phyloP scores from a whole-genome alignment of 2,329 filamentous ascomycete genomes.

The Stagonosporopsis tanaceti region DNA sequence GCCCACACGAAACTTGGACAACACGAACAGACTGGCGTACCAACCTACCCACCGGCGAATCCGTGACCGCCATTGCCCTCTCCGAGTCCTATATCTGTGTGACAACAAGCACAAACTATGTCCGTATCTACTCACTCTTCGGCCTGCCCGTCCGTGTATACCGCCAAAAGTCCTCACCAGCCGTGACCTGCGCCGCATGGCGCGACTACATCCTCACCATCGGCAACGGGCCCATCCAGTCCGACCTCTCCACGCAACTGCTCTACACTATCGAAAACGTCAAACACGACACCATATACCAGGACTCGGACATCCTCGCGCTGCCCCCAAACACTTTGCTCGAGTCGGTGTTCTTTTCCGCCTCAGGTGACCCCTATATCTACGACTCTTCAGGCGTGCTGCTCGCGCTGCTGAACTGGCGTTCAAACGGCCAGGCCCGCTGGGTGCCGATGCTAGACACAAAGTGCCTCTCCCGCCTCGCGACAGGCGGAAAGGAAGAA shows the following conservation, averaged over 20 bases:
- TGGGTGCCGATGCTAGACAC: conserved; percentile 97
- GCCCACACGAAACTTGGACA: conserved; percentile 97
- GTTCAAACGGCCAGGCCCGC: conserved; percentile 79
- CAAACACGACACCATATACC: conserved; percentile 90
- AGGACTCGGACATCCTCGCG: conserved; percentile 91
- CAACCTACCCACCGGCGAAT: conserved; percentile 84
- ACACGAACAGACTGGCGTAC: conserved; percentile 89
- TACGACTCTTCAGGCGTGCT: conserved; percentile 93
- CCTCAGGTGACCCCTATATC: conserved; percentile 92
- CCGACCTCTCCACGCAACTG: conserved; percentile 79
- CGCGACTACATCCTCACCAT: conserved; percentile 95
- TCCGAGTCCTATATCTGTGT: conserved; percentile 92
- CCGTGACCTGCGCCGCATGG: conserved; percentile 93
- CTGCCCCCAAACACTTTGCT: conserved; percentile 77
- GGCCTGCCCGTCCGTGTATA: conserved; percentile 90
- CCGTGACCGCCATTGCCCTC: conserved; percentile 85
- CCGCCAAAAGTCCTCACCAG: conserved; percentile 86
- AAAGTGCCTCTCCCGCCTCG: conserved; percentile 79
- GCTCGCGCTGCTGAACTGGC: conserved; percentile 89
- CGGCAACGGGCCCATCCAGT: conserved; percentile 85
- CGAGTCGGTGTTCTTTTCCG: conserved; percentile 89
- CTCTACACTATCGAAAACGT: conserved; percentile 95
- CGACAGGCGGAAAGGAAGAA: conserved; percentile 85
- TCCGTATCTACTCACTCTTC: conserved; percentile 91
- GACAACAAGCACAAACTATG: conserved; percentile 85